Evolutionary conservation across 768 basidiomycete genomes (phyloP).

Genomic region (Guyanaporus albipodus): DNA sequence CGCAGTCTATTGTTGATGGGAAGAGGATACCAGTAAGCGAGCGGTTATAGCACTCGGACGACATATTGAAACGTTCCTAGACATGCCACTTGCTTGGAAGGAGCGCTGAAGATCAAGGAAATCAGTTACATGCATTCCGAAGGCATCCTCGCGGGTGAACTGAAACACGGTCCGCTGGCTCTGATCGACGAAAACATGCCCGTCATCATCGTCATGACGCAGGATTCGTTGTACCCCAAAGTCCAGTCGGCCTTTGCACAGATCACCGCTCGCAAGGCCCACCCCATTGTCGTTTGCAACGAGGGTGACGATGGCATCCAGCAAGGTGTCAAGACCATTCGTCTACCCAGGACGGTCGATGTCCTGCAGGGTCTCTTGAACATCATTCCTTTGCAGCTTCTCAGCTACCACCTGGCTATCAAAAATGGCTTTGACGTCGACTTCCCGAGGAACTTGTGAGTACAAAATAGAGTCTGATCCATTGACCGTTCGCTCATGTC

Average conservation of each 20-base stretch:
- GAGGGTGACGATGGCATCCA: constrained; percentile 83
- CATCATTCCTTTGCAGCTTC: constrained; percentile 92
- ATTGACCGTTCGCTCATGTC: constrained; percentile 8
- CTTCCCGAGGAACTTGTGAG: constrained; percentile 94
- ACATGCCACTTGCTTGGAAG: constrained; percentile 96
- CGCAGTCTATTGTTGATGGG: constrained; percentile 95
- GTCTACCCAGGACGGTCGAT: constrained; percentile 92
- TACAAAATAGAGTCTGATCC: constrained; percentile 15
- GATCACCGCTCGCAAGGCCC: constrained; percentile 96
- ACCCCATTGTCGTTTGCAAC: constrained; percentile 93
- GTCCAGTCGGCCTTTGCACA: constrained; percentile 95
- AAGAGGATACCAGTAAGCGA: constrained; percentile 86
- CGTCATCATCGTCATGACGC: constrained; percentile 99
- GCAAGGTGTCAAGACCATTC: constrained; percentile 77
- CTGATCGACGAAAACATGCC: constrained; percentile 98
- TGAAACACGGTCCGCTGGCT: constrained; percentile 98
- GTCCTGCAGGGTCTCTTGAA: constrained; percentile 94
- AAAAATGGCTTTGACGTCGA: constrained; percentile 97
- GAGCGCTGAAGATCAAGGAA: constrained; percentile 99
- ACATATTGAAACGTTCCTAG: constrained; percentile 29
- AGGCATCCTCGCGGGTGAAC: constrained; percentile 95
- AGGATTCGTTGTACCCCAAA: constrained; percentile 97
- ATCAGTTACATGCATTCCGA: constrained; percentile 69
- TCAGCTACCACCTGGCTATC: constrained; percentile 95
- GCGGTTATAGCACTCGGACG: too few relatives aligned